Base-by-base conservation (phyloP, 169 alveolate species). In the Plasmodium inui region DNA sequence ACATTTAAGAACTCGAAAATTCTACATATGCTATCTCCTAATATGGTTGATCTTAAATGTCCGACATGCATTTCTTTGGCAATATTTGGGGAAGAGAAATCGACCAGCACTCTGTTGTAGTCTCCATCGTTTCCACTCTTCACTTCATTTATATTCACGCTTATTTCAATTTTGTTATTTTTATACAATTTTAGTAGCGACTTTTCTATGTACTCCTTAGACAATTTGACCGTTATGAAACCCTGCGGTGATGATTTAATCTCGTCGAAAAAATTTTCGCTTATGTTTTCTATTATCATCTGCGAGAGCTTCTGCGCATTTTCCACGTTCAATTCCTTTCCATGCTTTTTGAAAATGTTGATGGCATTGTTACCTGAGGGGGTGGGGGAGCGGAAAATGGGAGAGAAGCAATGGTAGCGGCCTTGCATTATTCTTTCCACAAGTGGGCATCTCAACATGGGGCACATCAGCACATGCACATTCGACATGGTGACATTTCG, bases 51-150 rank as follows among this genome's bases (percentile, higher is more conserved):
- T 86, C 99, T 92, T 82, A 99, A 96, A 94, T 99, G 99, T 10
- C 99, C 99, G 6, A 99, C 99, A 96, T 99, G 99, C 99, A 99
- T 99, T 92, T 99, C 99, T 95, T 99, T 99, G 50, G 99, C 99
- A 82, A 99, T 99, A 95, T 99, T 99, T 39, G 99, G 99, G 37
- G 99, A 98, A 19, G 99, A 99, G 92, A 98, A 99, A 95, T 99
- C 99, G 1, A 99, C 99, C n/a, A 97, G 95, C 81, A 93, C 82
- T 44, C 44, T 55, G 30, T 72, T 61, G 22, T 22, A 71, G 61
- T 19, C 89, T 14, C 9, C 86, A 78, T 82, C 17, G 53, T 90
- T 61, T 70, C 28, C 73, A 53, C 90, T 84, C 30, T 39, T 73
- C 44, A 82, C 74, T 70, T 55, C 83, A 67, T 72, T 61, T 72